Evolutionary conservation across 345 rosid species (phyloP).

Genomic region (Mercurialis annua): DNA sequence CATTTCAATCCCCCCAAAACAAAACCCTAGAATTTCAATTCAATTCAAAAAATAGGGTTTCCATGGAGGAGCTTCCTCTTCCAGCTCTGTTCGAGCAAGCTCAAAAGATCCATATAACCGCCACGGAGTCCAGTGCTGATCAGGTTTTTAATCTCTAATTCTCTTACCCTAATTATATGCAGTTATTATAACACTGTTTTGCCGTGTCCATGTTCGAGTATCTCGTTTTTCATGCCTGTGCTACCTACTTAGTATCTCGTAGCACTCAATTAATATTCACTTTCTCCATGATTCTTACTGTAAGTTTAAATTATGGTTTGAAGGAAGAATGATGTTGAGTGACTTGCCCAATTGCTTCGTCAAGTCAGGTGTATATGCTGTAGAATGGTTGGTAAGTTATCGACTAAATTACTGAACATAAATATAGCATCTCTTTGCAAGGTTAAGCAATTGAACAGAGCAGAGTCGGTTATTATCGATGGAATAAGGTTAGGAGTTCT

Average conservation of each 20-base stretch:
- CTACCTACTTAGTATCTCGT: too few relatives aligned
- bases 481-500: conserved; percentile 67
- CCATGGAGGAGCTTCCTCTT: too few relatives aligned
- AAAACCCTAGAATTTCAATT: too few relatives aligned
- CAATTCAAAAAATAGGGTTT: too few relatives aligned
- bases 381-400: conserved; percentile 28
- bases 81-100: conserved; percentile 71
- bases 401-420: conserved; percentile 64
- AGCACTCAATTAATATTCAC: background rate
- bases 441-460: conserved; percentile 47
- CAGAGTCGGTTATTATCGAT: conserved; percentile 58
- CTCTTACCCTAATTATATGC: background rate
- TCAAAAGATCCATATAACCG: conserved; percentile 62
- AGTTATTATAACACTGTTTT: background rate
- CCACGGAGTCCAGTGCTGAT: conserved; percentile 56
- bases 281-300: background rate
- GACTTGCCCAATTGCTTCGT: background rate
- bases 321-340: background rate
- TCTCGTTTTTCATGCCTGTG: background rate
- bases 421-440: conserved; percentile 58
- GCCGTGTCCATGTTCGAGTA: background rate
- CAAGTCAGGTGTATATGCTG: background rate
- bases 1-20: too few relatives aligned
- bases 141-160: conserved; percentile 37
- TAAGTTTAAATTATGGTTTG: background rate